Base-by-base conservation (phyloP, 2,329 filamentous ascomycete genomes). In the Aspergillus transmontanensis region DNA sequence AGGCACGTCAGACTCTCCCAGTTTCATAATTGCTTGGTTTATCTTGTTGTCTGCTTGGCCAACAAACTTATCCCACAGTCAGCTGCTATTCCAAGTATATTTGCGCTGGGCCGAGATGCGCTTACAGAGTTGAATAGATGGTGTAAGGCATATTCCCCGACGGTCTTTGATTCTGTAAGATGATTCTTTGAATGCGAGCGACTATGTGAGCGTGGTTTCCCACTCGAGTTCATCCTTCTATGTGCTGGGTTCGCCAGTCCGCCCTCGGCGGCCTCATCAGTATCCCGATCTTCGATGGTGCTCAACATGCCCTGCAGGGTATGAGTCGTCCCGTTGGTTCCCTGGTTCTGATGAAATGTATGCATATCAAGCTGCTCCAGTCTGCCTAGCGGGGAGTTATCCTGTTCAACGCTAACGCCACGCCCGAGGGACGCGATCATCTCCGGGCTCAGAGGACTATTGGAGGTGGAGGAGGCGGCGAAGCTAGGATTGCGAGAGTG, bases 81-180 rank as follows among this genome's bases (percentile, higher is more conserved):
- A 83, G 78, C 61, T 64, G 43, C 46, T 26, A 16, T 26, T 26
- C 54, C 19, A 43, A 12, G n/a, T 55, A 26, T 41, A n/a, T 45
- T 36, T 48, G 26, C n/a, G 58, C n/a, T 23, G 46, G 30, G 23
- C 23, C 36, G n/a, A 16, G n/a, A 11, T 48, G 39, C 39, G 82
- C 87, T 78, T 77, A 92, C 90, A 65, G 94, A 93, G 68, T 95
- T 98, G 79, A 98, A 97, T 50, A 99, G 83, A 71, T 98, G 94
- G 79, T 98, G 94, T 64, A 99, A 83, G 23, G 95, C 95, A 85
- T 97, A 98, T 82, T 99, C 95, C 60, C 93, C 94, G n/a, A 97
- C 94, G 0, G 94, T 97, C 79, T 94, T 96, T 68, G 90, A 87
- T 67, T 96, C 92, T 59, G 90, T 87, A 70, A 89, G 84, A 59